A percentile compares a stretch with the other conserved stretches of the same genome.
phyloP scores from a whole-genome alignment of 805 yeast species.

The Metschnikowia amazonensis region DNA sequence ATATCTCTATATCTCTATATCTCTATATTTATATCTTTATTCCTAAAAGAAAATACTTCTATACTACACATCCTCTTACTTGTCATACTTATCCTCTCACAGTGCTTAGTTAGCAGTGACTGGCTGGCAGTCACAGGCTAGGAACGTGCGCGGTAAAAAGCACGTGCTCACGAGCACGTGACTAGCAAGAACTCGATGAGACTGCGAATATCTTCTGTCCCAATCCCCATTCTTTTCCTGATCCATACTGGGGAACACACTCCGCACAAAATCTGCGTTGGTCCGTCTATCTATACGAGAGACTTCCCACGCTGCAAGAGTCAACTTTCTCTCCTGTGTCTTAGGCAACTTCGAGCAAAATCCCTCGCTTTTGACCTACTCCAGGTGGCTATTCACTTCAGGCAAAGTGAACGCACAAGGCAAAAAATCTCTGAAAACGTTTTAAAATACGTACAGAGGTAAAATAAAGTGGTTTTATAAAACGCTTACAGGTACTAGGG shows the following conservation, averaged over 20 bases:
- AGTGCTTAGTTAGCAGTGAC: neutral
- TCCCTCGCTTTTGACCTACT: neutral
- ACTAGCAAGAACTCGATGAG: conserved; percentile 4
- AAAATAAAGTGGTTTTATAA: too few species aligned
- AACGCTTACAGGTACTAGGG: too few species aligned
- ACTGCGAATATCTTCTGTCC: conserved; percentile 6
- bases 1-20: too few species aligned
- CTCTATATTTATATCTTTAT: too few species aligned
- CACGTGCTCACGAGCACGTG: conserved; percentile 2
- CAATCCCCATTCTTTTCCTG: conserved; percentile 3
- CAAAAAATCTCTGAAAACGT: neutral
- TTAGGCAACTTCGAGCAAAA: neutral
- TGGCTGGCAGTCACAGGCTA: conserved; percentile 1
- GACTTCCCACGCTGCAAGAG: neutral
- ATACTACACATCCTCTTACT: too few species aligned
- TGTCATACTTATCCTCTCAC: too few species aligned
- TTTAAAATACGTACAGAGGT: neutral
- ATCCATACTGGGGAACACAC: neutral
- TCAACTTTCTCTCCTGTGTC: neutral
- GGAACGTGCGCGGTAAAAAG: neutral
- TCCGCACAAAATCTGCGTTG: conserved; percentile 2
- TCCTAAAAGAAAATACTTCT: too few species aligned
- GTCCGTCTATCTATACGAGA: neutral
- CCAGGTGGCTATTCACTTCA: conserved; percentile 3
- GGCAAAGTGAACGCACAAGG: conserved; percentile 4